Evolutionary conservation across 306 rosid genomes (phyloP).

Genomic region (apple (Malus domestica)): ASM211411v1 NC_041802.1:31906001-31906500

Average conservation of each 20-base stretch:
- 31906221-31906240: constrained; percentile 43
- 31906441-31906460: constrained; percentile 57
- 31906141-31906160: constrained; percentile 54
- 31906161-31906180: constrained; percentile 39
- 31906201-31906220: constrained; percentile 54
- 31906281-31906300: constrained; percentile 61
- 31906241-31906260: constrained; percentile 55
- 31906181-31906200: constrained; percentile 40
- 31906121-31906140: constrained; percentile 38
- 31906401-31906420: constrained; percentile 57
- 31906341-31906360: constrained; percentile 66
- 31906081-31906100: not conserved
- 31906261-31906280: constrained; percentile 65
- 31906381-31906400: constrained; percentile 49
- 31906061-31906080: not conserved
- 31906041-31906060: not conserved
- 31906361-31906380: constrained; percentile 45
- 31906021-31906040: too few relatives aligned
- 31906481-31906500: constrained; percentile 1
- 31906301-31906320: constrained; percentile 51
- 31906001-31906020: too few relatives aligned
- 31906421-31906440: constrained; percentile 65
- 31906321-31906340: constrained; percentile 53
- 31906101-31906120: constrained; percentile 29
- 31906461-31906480: not conserved